A percentile compares a stretch with the other conserved stretches of the same genome.
Conservation (phyloP, 164 flowering plant genomes). For the Vitis riparia region DNA sequence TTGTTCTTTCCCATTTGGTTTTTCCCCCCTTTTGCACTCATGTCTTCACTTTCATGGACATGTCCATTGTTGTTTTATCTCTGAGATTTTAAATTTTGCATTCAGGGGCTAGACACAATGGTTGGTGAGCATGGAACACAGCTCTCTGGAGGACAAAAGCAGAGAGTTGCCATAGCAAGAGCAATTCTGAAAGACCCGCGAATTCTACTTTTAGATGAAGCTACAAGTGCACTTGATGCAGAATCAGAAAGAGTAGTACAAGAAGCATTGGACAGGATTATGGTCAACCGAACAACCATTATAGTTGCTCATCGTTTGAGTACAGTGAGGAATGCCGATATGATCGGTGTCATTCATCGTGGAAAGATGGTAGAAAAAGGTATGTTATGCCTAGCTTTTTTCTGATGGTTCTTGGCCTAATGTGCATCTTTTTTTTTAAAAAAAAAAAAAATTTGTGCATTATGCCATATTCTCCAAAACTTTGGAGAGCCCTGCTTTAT, state of each 20-base stretch:
- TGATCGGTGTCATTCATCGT: constrained; percentile 50
- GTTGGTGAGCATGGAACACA: constrained; percentile 62
- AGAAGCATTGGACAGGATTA: constrained; percentile 53
- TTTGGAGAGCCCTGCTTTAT: no score
- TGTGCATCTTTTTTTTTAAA: no score
- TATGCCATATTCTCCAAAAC: no score
- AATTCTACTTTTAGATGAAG: constrained; percentile 59
- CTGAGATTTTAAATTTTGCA: background rate
- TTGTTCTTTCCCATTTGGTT: background rate
- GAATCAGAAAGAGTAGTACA: constrained; percentile 60
- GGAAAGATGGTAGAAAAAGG: constrained; percentile 59
- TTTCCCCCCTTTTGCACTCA: no score
- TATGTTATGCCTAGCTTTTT: constrained; percentile 32
- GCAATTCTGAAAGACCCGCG: constrained; percentile 57
- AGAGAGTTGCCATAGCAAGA: constrained; percentile 61
- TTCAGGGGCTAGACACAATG: constrained; percentile 47
- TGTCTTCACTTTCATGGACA: no score
- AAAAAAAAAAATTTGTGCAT: no score
- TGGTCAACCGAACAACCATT: constrained; percentile 49
- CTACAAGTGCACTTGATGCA: constrained; percentile 67
- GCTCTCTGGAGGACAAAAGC: constrained; percentile 66
- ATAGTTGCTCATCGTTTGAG: constrained; percentile 61
- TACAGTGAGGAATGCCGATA: constrained; percentile 52
- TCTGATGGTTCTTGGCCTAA: constrained; percentile 17
- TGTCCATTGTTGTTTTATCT: no score